Evolutionary conservation across 169 alveolate genomes (phyloP), one percentile per base, ranked within the genome.

Genomic region (Cardiosporidium cionae): DNA sequence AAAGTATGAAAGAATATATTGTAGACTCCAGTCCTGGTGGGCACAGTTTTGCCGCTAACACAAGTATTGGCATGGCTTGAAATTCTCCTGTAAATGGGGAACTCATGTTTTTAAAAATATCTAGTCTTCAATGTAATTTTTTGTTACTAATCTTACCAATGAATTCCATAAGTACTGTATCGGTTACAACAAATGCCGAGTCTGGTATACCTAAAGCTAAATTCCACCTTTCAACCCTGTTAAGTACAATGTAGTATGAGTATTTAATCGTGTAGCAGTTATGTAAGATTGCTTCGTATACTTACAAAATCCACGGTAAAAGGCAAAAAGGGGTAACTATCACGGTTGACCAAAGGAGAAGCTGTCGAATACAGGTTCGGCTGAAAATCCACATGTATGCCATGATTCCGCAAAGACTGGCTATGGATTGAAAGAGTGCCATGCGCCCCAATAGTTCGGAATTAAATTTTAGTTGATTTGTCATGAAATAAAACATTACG

Each of bases 21-120:
- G 92, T 87, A 5, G 93, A 88, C 87, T 88, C 96, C 53, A 87
- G 82, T 6, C 92, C 94, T 72, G 85, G 82, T n/a, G 96, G 96
- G 82, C 92, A 87, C 36, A 87, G 76, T 28, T 90, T 74, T 52
- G 92, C 87, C 16, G 93, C 91, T 79, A 87, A 70, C 72, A 89
- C 90, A 68, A 86, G 69, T 73, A 91, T 86, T 7, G 96, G 96
- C 82, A 89, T 78, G 32, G 92, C 81, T 64, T 89, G 88, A 64
- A 89, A 83, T 54, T 89, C 94, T 1, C 82, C 82, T 75, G 71
- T 37, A 62, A 7, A 25, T 6, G 5, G 35, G 5, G 58, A 72
- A 22, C 32, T 58, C 6, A 3, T 52, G 22, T 4, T 36, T 28
- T 32, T 25, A 31, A 6, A 7, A 28, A 28, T 65, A 7, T 65